Evolutionary conservation across 345 rosid species (phyloP).

Genomic region (Barbarea vulgaris): DNA sequence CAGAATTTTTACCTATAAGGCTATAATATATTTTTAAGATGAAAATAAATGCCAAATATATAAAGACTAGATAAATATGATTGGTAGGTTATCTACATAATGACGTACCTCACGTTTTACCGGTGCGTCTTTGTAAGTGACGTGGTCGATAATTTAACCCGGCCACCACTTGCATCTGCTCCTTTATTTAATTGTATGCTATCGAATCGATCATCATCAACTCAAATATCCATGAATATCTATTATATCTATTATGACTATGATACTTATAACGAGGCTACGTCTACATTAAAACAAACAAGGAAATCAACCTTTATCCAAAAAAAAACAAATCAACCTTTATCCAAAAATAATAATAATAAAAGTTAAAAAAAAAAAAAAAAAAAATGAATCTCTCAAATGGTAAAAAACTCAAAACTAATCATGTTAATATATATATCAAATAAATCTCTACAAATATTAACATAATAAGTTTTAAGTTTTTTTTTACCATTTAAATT

Average conservation of each 20-base stretch:
- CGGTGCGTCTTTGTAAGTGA: slow-evolving; percentile 13
- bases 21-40: background rate
- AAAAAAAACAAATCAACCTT: too few relatives aligned
- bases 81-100: slow-evolving; percentile 40
- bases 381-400: too few relatives aligned
- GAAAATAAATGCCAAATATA: background rate
- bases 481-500: too few relatives aligned
- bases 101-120: slow-evolving; percentile 20
- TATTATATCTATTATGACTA: too few relatives aligned
- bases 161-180: slow-evolving; percentile 16
- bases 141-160: slow-evolving; percentile 26
- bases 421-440: too few relatives aligned
- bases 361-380: too few relatives aligned
- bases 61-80: slow-evolving; percentile 17
- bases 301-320: too few relatives aligned
- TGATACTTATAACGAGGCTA: background rate
- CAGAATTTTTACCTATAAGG: background rate
- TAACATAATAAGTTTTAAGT: too few relatives aligned
- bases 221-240: background rate
- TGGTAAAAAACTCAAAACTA: too few relatives aligned
- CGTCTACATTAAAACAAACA: background rate
- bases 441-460: too few relatives aligned
- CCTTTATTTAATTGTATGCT: background rate
- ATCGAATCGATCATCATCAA: slow-evolving; percentile 21
- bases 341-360: too few relatives aligned